phyloP scores from a whole-genome alignment of 73 alveolate species.

The Stentor roeselii region DNA sequence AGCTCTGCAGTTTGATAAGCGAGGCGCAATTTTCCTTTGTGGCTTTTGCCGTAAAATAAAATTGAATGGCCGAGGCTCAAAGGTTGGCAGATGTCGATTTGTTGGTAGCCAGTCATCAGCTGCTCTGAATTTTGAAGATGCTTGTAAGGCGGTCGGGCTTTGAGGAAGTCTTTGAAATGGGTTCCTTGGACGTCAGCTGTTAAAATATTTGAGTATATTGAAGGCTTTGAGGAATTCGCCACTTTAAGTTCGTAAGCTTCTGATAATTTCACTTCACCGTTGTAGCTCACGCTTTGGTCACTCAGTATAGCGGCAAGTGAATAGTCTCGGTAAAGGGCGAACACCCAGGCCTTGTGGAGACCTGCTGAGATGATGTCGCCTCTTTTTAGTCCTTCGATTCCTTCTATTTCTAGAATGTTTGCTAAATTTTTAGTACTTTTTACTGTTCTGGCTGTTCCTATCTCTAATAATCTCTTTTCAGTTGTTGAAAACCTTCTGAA shows the following conservation, averaged over 20 bases:
- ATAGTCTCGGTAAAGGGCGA: not conserved
- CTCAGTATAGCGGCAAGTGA: not conserved
- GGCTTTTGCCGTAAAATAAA: not conserved
- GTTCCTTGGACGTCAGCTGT: not conserved
- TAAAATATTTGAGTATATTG: not conserved
- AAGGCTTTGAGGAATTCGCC: not conserved
- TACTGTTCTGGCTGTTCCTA: not conserved
- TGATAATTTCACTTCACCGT: not conserved
- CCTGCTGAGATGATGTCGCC: conserved; percentile 8
- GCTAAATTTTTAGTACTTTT: not conserved
- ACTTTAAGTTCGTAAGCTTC: not conserved
- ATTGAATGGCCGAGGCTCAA: not conserved
- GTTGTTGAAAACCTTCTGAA: not conserved
- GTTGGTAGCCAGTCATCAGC: not conserved
- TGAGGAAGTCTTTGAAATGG: not conserved
- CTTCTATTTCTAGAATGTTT: not conserved
- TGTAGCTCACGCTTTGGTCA: not conserved
- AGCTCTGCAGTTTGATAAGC: not conserved
- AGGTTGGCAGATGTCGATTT: conserved; percentile 5
- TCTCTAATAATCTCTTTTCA: not conserved
- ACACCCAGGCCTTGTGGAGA: conserved; percentile 3
- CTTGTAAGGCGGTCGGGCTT: not conserved
- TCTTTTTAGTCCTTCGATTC: not conserved
- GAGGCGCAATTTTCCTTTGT: not conserved
- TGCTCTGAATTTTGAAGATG: not conserved